These are phyloP conservation scores for Syzygium malaccense DNA, from an alignment of 441 rosid species.

Conservation along the genomic window DNA sequence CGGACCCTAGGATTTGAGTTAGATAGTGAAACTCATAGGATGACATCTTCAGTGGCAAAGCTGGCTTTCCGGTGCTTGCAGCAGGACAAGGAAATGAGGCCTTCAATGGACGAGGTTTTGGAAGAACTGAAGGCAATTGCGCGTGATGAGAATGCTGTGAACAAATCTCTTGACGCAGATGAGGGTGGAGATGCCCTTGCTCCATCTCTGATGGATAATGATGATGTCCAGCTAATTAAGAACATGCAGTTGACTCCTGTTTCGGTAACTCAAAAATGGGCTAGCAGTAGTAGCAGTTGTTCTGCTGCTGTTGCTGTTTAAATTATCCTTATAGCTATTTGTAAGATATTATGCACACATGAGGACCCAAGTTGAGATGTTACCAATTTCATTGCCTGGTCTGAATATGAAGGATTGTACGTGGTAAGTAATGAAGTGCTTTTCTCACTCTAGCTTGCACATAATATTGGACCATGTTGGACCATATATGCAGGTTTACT, in stretches of 20 bases:
- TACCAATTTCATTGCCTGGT: background rate
- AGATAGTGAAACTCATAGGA: slow-evolving; percentile 29
- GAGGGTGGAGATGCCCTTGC: slow-evolving; percentile 3
- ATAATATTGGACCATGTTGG: background rate
- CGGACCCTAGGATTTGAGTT: slow-evolving; percentile 36
- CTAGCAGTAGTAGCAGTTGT: background rate
- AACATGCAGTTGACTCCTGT: slow-evolving; percentile 1
- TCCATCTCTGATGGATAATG: slow-evolving; percentile 14
- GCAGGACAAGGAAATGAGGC: slow-evolving; percentile 59
- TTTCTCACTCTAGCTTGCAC: background rate
- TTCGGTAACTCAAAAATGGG: background rate
- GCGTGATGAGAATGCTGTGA: slow-evolving; percentile 8
- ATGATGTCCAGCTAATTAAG: slow-evolving; percentile 24
- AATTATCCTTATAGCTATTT: background rate
- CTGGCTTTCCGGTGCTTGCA: slow-evolving; percentile 67
- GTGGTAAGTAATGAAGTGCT: background rate
- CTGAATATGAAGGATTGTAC: background rate
- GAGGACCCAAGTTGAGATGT: background rate
- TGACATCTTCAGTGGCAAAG: slow-evolving; percentile 58
- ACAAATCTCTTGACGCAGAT: slow-evolving; percentile 3
- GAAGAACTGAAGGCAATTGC: slow-evolving; percentile 34
- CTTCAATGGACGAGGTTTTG: slow-evolving; percentile 55
- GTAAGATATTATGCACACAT: background rate
- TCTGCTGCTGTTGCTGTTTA: background rate
- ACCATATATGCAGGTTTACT: background rate